Evolutionary conservation across 352 stramenopile species (phyloP).

Genomic region (Phytophthora capsici): DNA sequence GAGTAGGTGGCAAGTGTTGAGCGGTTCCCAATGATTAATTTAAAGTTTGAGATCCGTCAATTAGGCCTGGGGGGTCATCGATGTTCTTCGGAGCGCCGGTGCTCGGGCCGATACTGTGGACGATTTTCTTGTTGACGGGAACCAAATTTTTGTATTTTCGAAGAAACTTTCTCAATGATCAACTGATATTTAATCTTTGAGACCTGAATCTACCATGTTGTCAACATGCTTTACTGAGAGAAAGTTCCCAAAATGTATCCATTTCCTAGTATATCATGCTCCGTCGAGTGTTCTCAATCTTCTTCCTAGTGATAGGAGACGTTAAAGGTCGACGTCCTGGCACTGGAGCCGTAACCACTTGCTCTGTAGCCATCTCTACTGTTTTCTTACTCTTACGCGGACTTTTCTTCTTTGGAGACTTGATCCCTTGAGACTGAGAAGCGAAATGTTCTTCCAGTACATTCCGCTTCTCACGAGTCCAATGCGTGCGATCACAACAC

Average conservation of each 20-base stretch:
- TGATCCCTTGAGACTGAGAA: conserved; percentile 21
- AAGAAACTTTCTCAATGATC: conserved; percentile 67
- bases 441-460: conserved; percentile 60
- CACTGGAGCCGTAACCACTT: neutral
- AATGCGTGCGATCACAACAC: conserved; percentile 51
- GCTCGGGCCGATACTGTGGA: conserved; percentile 70
- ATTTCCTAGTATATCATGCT: conserved; percentile 25
- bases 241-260: conserved; percentile 30
- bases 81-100: conserved; percentile 17
- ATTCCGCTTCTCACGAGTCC: conserved; percentile 58
- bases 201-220: conserved; percentile 74
- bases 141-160: neutral
- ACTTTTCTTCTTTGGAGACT: conserved; percentile 2
- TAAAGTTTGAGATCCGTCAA: conserved; percentile 90
- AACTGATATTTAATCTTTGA: conserved; percentile 90
- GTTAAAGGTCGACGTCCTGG: conserved; percentile 13
- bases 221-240: conserved; percentile 74
- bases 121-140: conserved; percentile 76
- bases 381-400: conserved; percentile 12
- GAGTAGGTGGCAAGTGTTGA: neutral
- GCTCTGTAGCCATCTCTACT: neutral
- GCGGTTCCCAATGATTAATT: conserved; percentile 71
- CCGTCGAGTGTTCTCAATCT: neutral
- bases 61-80: conserved; percentile 45
- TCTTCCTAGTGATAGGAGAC: conserved; percentile 6